Evolutionary conservation across 2,329 filamentous ascomycete species (phyloP).

Genomic region (Paradendryphiella salina): DNA sequence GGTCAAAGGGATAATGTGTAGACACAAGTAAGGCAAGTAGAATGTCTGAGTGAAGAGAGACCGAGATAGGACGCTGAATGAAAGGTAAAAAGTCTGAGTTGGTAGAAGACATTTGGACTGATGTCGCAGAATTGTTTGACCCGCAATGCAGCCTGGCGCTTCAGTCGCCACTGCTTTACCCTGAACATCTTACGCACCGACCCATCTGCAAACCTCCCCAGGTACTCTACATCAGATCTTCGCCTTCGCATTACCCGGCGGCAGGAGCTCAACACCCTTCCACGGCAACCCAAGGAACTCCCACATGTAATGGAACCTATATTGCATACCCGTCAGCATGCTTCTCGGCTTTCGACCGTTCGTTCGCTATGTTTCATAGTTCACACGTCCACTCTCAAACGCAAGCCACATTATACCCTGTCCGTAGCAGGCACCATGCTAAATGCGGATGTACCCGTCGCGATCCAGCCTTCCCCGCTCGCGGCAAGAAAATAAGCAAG

Average conservation of each 20-base stretch:
- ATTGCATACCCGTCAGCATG: constrained; percentile 16
- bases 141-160: background rate
- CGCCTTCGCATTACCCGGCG: constrained; percentile 34
- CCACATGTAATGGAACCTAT: constrained; percentile 70
- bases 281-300: constrained; percentile 65
- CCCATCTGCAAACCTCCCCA: constrained; percentile 1
- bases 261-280: constrained; percentile 56
- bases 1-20: background rate
- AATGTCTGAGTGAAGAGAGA: background rate
- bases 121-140: constrained; percentile 5
- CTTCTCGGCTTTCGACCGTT: background rate
- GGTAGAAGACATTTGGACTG: constrained; percentile 2
- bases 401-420: constrained; percentile 2
- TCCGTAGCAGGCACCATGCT: constrained; percentile 16
- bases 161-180: background rate
- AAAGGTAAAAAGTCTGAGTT: background rate
- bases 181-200: background rate
- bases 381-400: constrained; percentile 11
- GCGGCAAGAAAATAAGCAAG: background rate
- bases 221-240: constrained; percentile 33
- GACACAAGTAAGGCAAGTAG: background rate
- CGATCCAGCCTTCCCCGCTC: background rate
- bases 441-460: constrained; percentile 5
- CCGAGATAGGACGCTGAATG: background rate
- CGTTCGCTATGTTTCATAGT: constrained; percentile 22